Base-by-base conservation (phyloP, 495 filamentous ascomycete genomes). In the Evernia prunastri region DNA sequence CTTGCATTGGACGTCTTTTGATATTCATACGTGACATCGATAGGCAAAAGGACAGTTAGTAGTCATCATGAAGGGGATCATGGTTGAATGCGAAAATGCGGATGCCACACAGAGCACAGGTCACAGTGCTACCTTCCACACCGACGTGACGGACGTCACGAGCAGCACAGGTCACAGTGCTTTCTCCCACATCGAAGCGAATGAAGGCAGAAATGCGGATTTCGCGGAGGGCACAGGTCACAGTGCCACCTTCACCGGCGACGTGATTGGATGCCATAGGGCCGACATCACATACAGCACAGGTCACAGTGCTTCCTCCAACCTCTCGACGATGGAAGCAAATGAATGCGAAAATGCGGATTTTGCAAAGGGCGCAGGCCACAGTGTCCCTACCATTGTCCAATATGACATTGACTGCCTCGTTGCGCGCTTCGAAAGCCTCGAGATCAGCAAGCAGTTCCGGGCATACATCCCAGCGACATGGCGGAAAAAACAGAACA, bases 1-100 rank as follows among this genome's bases (percentile, higher is more conserved):
- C 49, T 53, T 53, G 18, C 49, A 53, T 29, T 53, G 13, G 10
- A 29, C 4, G 49, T 53, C 49, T 1, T 31, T 31, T 17, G 49
- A 53, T 27, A 1, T 53, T 53, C 13, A 53, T 31, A 17, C 25
- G 49, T 53, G 49, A 53, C 49, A n/a, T n/a, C n/a, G n/a, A n/a
- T n/a, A n/a, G n/a, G n/a, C n/a, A n/a, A n/a, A n/a, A n/a, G n/a
- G n/a, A n/a, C n/a, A n/a, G n/a, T n/a, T n/a, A n/a, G n/a, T n/a
- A n/a, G n/a, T 53, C 49, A 53, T 31, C 49, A 53, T 53, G 49
- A 27, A 53, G 27, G 4, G 25, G 49, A 53, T 53, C 49, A 49
- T n/a, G n/a, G n/a, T n/a, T n/a, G n/a, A 45, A 23, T 4, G 20
- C 42, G 11, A 45, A 9, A 23, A 4, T 45, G 42, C 42, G 18